phyloP scores from a whole-genome alignment of 129 eudicot genomes.

The Sambucus nigra region DNA sequence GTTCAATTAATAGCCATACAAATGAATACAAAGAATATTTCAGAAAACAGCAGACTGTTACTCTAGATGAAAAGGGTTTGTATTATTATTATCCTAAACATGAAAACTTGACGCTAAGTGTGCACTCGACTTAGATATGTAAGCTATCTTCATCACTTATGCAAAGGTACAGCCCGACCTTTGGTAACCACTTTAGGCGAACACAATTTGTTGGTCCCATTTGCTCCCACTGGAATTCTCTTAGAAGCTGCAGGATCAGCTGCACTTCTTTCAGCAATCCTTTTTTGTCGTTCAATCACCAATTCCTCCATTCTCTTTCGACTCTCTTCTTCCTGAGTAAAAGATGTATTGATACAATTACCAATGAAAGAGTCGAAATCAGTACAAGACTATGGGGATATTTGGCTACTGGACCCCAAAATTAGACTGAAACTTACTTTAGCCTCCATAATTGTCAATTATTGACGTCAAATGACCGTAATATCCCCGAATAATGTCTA shows the following conservation, averaged over 20 bases:
- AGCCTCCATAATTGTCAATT: no score
- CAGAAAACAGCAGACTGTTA: no score
- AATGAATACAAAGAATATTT: no score
- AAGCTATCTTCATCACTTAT: no score
- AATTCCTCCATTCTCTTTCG: slow-evolving; percentile 73
- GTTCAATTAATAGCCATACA: no score
- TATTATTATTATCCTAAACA: no score
- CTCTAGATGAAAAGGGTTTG: no score
- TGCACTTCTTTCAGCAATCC: slow-evolving; percentile 89
- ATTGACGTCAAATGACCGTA: no score
- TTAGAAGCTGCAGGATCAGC: slow-evolving; percentile 24
- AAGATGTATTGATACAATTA: neutral
- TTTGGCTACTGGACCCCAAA: no score
- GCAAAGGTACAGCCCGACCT: neutral
- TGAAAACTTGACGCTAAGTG: no score
- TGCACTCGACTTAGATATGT: no score
- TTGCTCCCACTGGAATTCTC: slow-evolving; percentile 24
- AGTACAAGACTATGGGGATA: neutral
- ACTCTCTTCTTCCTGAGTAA: slow-evolving; percentile 73
- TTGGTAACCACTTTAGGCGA: neutral
- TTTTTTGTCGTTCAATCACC: slow-evolving; percentile 54
- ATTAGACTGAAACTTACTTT: no score
- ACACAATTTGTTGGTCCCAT: neutral
- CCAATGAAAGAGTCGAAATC: neutral
- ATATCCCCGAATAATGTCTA: neutral